Base-by-base conservation (phyloP, 163 green algal species). In the Volvox carteri region DNA sequence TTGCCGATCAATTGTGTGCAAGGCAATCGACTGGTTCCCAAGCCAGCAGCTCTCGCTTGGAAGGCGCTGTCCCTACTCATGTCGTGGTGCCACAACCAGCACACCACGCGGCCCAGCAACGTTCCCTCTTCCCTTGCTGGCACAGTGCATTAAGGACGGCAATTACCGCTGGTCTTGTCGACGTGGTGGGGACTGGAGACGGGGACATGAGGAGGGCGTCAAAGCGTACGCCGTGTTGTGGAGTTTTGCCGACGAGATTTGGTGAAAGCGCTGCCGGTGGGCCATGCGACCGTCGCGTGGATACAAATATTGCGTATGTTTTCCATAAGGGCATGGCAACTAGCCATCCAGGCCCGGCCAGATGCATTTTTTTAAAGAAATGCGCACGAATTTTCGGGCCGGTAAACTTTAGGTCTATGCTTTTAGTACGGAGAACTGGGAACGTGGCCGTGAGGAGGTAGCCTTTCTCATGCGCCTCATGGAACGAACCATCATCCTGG, bases 361-460 rank as follows among this genome's bases (percentile, higher is more conserved):
- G n/a, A n/a, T n/a, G n/a, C n/a, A n/a, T n/a, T n/a, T n/a, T n/a
- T n/a, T n/a, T n/a, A n/a, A n/a, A n/a, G n/a, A n/a, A n/a, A n/a
- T n/a, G n/a, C n/a, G n/a, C n/a, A n/a, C n/a, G n/a, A n/a, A n/a
- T n/a, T n/a, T n/a, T n/a, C n/a, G n/a, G n/a, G n/a, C n/a, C n/a
- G n/a, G n/a, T n/a, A n/a, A n/a, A n/a, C n/a, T n/a, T n/a, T 90
- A 95, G 93, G 91, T 97, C 75, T 98, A 94, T 83, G 96, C 93
- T 9, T 98, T 98, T 74, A 95, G 89, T 11, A 60, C 80, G 0
- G 95, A 98, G 75, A 99, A 98, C 92, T 98, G 94, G 94, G 54
- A 70, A 18, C 90, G 93, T 5, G 52, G 90, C 9, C n/a, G 56
- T 19, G 37, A 81, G 18, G 96, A 98, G 87, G 94, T 98, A 35